Base-by-base conservation (phyloP, 1,139 yeast species). In the Pichiaceae sp. region DNA sequence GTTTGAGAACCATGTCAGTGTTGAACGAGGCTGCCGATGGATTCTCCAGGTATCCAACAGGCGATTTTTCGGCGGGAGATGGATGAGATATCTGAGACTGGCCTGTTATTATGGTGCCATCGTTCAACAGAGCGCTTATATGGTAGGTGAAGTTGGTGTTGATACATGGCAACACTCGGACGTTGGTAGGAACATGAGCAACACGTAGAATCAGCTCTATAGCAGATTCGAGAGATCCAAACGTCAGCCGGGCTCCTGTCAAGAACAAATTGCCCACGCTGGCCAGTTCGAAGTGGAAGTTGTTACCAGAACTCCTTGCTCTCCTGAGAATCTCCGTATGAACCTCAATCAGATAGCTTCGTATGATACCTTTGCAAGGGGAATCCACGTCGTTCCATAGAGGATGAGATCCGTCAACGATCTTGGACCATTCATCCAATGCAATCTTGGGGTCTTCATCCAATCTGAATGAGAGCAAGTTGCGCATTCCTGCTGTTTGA, bases 41-140 rank as follows among this genome's bases (percentile, higher is more conserved):
- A 7, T 21, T 21, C 24, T 21, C 24, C 7, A 21, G 11, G n/a
- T n/a, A n/a, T n/a, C n/a, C n/a, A n/a, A n/a, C n/a, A 7, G 7
- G 9, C 17, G 28, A 15, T 11, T 3, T 24, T 23, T 31, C 16
- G 11, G 26, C 15, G 11, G 27, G 18, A 15, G 50, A 45, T 5
- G 96, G 96, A 57, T 89, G 97, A 0, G 96, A 86, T 7, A 89
- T 89, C 52, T 87, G 95, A 3, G 93, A 81, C 56, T 89, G 97
- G n/a, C 97, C 97, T 0, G 93, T 82, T 27, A 89, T 81, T 3
- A 82, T 64, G 6, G 72, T 64, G 1, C 93, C 95, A 56, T 85
- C 74, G 29, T 66, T 64, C 30, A 89, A 63, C 28, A 72, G 50
- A 0, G 96, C 96, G 40, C 93, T 78, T 17, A 89, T 87, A 52